Conservation (phyloP, 2,329 filamentous ascomycete species). For the Ascochyta viciae-villosae region DNA sequence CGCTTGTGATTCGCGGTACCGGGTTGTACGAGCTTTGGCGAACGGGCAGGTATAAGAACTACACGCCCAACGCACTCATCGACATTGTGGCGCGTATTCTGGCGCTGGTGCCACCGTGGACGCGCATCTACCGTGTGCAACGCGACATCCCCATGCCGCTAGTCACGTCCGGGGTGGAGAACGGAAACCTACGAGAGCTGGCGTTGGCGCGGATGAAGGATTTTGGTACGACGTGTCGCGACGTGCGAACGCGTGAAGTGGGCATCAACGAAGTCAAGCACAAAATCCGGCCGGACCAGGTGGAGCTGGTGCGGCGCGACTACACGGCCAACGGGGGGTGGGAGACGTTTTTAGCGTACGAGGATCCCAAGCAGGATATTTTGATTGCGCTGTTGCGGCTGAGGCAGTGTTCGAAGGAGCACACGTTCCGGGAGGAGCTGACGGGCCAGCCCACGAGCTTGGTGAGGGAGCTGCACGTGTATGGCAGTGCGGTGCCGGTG, state of each 20-base stretch:
- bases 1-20: constrained; percentile 93
- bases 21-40: constrained; percentile 97
- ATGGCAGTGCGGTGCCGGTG: constrained; percentile 95
- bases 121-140: constrained; percentile 96
- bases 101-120: constrained; percentile 95
- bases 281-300: constrained; percentile 95
- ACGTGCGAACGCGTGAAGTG: constrained; percentile 94
- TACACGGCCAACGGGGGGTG: constrained; percentile 95
- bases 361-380: constrained; percentile 98
- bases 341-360: constrained; percentile 98
- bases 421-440: constrained; percentile 91
- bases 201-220: constrained; percentile 98
- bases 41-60: constrained; percentile 96
- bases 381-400: constrained; percentile 88
- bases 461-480: constrained; percentile 94
- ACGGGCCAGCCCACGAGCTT: constrained; percentile 86
- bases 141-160: constrained; percentile 99
- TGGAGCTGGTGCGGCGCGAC: constrained; percentile 92
- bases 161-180: constrained; percentile 98
- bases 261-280: constrained; percentile 99
- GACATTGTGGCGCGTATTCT: constrained; percentile 96
- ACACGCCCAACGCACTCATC: constrained; percentile 95
- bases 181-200: constrained; percentile 92
- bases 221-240: constrained; percentile 94
- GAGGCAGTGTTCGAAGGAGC: constrained; percentile 87